Evolutionary conservation across 2,329 filamentous ascomycete species (phyloP).

Genomic region (Diaporthe longicolla): DNA sequence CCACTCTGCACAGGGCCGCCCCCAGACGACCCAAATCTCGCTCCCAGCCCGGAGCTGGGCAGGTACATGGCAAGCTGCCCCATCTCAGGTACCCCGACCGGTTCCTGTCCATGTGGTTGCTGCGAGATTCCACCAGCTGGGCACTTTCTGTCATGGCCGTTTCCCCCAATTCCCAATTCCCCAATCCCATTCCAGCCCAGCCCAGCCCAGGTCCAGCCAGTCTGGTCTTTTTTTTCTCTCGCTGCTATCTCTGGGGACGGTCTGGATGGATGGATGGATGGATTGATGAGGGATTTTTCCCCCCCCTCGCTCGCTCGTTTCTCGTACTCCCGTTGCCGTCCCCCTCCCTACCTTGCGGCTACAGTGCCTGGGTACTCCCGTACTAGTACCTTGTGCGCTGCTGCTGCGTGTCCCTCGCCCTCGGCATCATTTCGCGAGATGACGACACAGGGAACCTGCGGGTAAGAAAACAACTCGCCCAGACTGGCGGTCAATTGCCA

Average conservation of each 20-base stretch:
- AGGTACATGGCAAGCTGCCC: conserved; percentile 19
- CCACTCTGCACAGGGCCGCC: conserved; percentile 9
- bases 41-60: conserved; percentile 20
- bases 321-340: conserved; percentile 1
- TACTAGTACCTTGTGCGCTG: conserved; percentile 10
- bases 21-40: conserved; percentile 37
- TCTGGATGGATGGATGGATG: conserved; percentile 33
- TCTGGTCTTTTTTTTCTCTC: conserved; percentile 3
- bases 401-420: conserved; percentile 34
- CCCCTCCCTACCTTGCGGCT: conserved; percentile 4
- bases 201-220: conserved; percentile 20
- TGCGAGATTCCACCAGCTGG: conserved; percentile 7
- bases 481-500: conserved; percentile 39
- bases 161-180: conserved; percentile 1
- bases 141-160: neutral
- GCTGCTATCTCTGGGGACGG: conserved; percentile 22
- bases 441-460: conserved; percentile 38
- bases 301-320: conserved; percentile 1
- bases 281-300: conserved; percentile 36
- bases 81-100: conserved; percentile 21
- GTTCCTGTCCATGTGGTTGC: conserved; percentile 13
- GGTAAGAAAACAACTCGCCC: conserved; percentile 27
- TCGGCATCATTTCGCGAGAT: conserved; percentile 42
- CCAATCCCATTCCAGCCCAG: conserved; percentile 21
- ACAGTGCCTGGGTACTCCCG: too few species aligned